Base-by-base conservation (phyloP, 805 yeast species). In the Candida railenensis region DNA sequence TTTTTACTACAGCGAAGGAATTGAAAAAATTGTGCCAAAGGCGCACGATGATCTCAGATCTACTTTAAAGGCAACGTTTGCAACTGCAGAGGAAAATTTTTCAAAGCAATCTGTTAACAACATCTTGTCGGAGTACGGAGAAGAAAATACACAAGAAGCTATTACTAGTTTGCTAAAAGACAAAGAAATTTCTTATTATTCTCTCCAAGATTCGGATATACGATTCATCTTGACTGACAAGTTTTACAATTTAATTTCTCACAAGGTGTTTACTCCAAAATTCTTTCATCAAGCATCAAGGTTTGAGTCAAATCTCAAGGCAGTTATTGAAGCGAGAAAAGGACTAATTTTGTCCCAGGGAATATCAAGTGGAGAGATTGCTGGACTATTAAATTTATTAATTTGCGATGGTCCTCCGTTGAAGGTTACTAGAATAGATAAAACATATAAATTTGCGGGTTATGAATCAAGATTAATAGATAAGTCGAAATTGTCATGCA, bases 381-480 rank as follows among this genome's bases (percentile, higher is more conserved):
- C 85, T 14, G 65, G 82, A 2, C 58, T 89, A 14, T 58, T 89
- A 38, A 83, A 84, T 44, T 58, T 81, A 30, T 53, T 85, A 15
- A 51, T 83, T 3, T 5, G 16, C 4, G 22, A 36, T 8, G 42
- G 25, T 15, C 16, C 11, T 11, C n/a, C 19, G 19, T 20, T 34
- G 9, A 42, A 34, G 22, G 51, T 84, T 3, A 73, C 74, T 3
- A 71, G 85, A 39, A 73, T 87, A 19, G 88, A 87, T 53, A 76
- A 77, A 44, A 65, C 75, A 8, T 73, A 79, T 47, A 73, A 68
- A 14, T 72, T 78, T 43, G 71, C 75, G 32, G 84, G 88, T 11
- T 91, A 90, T 59, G 85, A 85, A 34, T 86, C 96, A 1, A 76
- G 96, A 50, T 71, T 80, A 16, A 77, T 87, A 36, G 95, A 88